Conservation (phyloP, 208 protist species). For the Histomonas meleagridis region DNA sequence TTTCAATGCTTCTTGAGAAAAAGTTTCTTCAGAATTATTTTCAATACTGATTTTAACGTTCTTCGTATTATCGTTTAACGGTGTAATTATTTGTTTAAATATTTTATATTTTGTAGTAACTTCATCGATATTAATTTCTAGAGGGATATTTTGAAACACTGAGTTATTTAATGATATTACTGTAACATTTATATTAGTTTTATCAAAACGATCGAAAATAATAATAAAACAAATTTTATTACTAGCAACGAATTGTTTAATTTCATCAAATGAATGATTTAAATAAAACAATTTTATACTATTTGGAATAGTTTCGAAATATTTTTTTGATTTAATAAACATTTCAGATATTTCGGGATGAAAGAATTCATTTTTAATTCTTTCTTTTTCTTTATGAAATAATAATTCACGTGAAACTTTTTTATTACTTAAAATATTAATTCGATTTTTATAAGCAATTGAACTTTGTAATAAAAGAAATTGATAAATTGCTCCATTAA, state of each 20-base stretch:
- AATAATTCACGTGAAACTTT: background rate
- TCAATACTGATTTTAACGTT: background rate
- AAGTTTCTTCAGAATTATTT: background rate
- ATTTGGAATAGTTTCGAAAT: background rate
- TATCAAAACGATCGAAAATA: background rate
- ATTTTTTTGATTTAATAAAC: background rate
- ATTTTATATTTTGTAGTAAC: background rate
- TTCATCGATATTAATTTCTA: background rate
- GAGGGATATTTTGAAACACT: too few relatives aligned
- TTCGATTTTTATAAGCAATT: background rate
- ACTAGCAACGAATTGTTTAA: background rate
- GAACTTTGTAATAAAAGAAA: background rate
- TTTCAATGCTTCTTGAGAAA: slow-evolving; percentile 19
- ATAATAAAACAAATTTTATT: background rate
- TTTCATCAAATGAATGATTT: background rate
- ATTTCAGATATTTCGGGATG: background rate
- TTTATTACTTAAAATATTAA: background rate
- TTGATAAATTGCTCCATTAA: background rate
- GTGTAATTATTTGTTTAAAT: slow-evolving; percentile 26
- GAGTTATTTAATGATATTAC: background rate
- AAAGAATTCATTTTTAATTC: background rate
- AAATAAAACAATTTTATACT: background rate
- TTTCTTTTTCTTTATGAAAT: background rate
- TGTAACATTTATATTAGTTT: background rate
- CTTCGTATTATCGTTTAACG: background rate